Evolutionary conservation across 2,329 filamentous ascomycete species (phyloP), one percentile per base, ranked within the genome.

Genomic region (Arthrobotrys pseudoclavata): DNA sequence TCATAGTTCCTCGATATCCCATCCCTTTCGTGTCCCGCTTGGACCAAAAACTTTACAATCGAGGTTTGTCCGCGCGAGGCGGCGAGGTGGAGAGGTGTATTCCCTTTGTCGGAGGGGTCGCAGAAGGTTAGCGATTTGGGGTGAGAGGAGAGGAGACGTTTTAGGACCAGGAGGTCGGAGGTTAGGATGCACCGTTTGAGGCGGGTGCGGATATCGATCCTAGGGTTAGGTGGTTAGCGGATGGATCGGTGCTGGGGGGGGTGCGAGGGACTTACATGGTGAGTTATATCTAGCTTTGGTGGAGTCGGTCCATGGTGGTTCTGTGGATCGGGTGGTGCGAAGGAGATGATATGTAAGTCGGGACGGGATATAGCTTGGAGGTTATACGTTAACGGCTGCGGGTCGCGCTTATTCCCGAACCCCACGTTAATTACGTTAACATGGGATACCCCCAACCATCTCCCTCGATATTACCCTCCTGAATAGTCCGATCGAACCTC

Each of bases 161-260:
- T 80, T 31, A 80, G 77, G 70, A 81, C 69, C 15, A 80, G 79
- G 55, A 82, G 79, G 74, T 82, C 80, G 22, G 79, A 71, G 40
- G 75, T 75, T 50, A 81, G 72, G 52, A 82, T 82, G 10, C 79
- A 79, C 53, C 80, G 79, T 57, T 81, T 80, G 52, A 82, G 79
- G 37, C 81, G 80, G 70, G 79, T 78, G 42, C 80, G 79, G 55
- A 80, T 80, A 62, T 82, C 81, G 50, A 81, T 79, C 80, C 79
- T 81, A 13, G 24, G 37, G 45, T 9, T 12, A 10, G 10, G 48
- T 34, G 7, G 7, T 42, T 31, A 9, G 26, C n/a, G 34, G 9
- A n/a, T 52, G 22, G 6, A 7, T 34, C 3, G 52, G 0, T 13
- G 20, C 22, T 22, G 3, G 18, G 52, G 7, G 29, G 52, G 12